phyloP scores from a whole-genome alignment of 495 filamentous ascomycete species.

The Penicillium bialowiezense region DNA sequence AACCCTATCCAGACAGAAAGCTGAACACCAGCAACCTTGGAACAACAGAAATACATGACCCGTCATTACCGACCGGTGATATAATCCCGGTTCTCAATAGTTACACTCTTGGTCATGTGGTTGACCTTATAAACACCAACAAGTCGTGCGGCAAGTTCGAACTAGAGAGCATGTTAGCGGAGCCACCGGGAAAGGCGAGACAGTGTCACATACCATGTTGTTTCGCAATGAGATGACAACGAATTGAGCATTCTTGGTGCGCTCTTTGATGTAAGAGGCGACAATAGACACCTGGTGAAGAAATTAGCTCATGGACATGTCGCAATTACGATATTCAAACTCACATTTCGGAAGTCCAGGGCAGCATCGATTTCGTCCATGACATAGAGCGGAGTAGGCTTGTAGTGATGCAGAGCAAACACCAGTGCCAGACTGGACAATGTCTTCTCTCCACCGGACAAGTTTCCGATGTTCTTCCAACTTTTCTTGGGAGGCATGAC shows the following conservation, averaged over 20 bases:
- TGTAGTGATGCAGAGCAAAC: constrained; percentile 97
- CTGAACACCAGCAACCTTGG: constrained; percentile 9
- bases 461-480: constrained; percentile 98
- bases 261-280: constrained; percentile 96
- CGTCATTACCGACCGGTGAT: constrained; percentile 49
- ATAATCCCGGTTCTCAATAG: constrained; percentile 90
- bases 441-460: constrained; percentile 96
- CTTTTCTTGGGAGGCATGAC: constrained; percentile 99
- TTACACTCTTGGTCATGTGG: constrained; percentile 98
- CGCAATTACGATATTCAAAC: constrained; percentile 26
- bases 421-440: constrained; percentile 89
- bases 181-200: background rate
- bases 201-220: constrained; percentile 67
- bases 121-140: constrained; percentile 99
- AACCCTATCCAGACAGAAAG: constrained; percentile 21
- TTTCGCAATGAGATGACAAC: constrained; percentile 97
- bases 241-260: constrained; percentile 98
- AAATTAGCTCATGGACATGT: constrained; percentile 11
- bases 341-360: constrained; percentile 94
- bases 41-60: constrained; percentile 10
- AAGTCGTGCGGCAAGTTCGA: constrained; percentile 88
- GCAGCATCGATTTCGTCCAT: constrained; percentile 99
- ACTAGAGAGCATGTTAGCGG: constrained; percentile 39
- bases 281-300: constrained; percentile 83
- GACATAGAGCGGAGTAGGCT: constrained; percentile 95